Evolutionary conservation across 805 yeast genomes (phyloP), one percentile per base, ranked within the genome.

Genomic region (Cyberlindnera amylophila): DNA sequence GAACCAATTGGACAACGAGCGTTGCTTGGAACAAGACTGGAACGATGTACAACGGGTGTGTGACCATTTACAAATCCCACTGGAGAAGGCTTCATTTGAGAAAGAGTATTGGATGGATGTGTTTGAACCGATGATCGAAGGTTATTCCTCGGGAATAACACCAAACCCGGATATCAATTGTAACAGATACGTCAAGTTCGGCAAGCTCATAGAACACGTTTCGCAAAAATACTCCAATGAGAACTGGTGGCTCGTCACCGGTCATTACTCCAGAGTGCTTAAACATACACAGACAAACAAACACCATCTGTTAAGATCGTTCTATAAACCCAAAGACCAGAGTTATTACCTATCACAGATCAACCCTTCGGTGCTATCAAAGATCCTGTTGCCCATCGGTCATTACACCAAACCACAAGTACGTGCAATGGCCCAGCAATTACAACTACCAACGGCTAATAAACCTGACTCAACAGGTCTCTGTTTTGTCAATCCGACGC

Each of bases 151-250:
- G 9, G 99, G 99, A 0, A 54, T 71, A 32, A 93, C 99, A 1
- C 99, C 99, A 0, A 93, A 93, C 54, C 98, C 99, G 1, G 99
- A 93, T 59, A 82, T 90, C 16, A 79, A 82, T 15, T 93, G 99
- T 60, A 93, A 93, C 62, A 72, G 75, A 45, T 75, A 77, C 58
- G 84, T 93, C 51, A 93, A 93, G 61, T 93, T 93, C 66, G 98
- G 99, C 2, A 73, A 70, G 41, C 70, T 93, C 64, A 62, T 81
- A 5, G 75, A 80, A 14, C 74, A 79, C 55, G 61, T 88, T 29
- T 58, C 69, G 28, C 32, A 50, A 1, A 66, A 62, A 41, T 68
- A 71, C 47, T 33, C 50, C 2, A 60, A 57, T 7, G 59, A 62
- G 31, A 42, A 45, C 17, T 88, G 93, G 82, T 87, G 95, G 95